Evolutionary conservation across 2,329 filamentous ascomycete genomes (phyloP), one percentile per base, ranked within the genome.

Genomic region (Epichloe gansuensis): DNA sequence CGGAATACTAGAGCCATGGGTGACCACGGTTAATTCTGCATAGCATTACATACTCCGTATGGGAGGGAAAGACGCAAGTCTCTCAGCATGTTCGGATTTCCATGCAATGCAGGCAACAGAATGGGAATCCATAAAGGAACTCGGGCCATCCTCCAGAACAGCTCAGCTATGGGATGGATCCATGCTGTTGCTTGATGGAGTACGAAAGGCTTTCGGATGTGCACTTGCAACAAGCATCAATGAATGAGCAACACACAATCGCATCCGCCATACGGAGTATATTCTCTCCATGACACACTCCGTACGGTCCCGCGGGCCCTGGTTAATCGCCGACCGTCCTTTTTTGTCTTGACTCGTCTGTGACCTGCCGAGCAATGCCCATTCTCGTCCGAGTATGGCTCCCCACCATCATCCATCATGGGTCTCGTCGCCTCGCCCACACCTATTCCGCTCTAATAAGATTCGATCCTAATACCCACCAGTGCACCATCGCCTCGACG

Each of bases 401-500:
- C 36, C 41, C 34, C 39, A 38, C 38, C 49, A n/a, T 42, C 23
- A 40, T 39, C 46, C 51, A 42, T 51, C 47, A 48, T 27, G 42
- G 44, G 25, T 42, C 44, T 49, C 44, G 25, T 49, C 31, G 50
- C 38, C 40, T 48, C 40, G 47, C 42, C 31, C 40, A 52, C 51
- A 50, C 25, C 48, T 44, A 34, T 53, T 27, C 53, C 49, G 39
- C 52, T 56, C 51, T 46, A 21, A 21, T 31, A 42, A 54, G 53
- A 51, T 52, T 56, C 53, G 50, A 58, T 55, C 50, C 55, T 42
- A n/a, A n/a, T n/a, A 53, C 56, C 51, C 36, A 31, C 36, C 36
- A 39, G 31, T 31, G 9, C 53, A 56, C 53, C 53, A 38, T 25
- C 11, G 39, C 23, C n/a, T 52, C 40, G 35, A 44, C 47, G 48